A percentile compares a stretch with the other conserved stretches of the same genome.
phyloP scores from a whole-genome alignment of 208 protist species.

The Acanthamoeba sp. region DNA sequence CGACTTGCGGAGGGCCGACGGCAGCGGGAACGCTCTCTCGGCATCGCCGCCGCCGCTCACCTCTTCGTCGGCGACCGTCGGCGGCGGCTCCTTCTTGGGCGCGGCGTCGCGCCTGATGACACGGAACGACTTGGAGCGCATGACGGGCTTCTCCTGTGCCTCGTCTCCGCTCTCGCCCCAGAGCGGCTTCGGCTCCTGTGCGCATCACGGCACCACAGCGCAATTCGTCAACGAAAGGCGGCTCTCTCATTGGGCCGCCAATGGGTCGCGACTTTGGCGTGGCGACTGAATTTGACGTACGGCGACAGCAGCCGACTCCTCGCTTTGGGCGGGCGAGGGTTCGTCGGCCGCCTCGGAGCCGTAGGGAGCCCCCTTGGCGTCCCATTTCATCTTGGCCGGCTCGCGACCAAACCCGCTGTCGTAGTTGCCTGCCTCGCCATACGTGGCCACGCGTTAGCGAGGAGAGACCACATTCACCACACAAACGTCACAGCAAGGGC shows the following conservation, averaged over 20 bases:
- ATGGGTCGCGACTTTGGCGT: too few species aligned
- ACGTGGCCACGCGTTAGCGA: neutral
- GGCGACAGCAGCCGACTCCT: too few species aligned
- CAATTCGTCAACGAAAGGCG: too few species aligned
- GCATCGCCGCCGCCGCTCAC: neutral
- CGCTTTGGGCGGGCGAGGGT: neutral
- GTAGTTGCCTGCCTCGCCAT: conserved; percentile 5
- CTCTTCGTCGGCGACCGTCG: neutral
- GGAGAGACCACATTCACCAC: neutral
- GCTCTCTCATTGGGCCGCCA: too few species aligned
- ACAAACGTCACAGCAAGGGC: neutral
- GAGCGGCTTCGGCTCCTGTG: neutral
- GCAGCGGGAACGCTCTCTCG: neutral
- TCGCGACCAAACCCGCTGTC: conserved; percentile 55
- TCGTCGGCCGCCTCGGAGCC: neutral
- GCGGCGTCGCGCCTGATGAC: conserved; percentile 25
- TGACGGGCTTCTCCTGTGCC: neutral
- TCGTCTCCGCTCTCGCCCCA: neutral
- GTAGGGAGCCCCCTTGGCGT: conserved; percentile 4
- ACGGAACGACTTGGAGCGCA: conserved; percentile 15
- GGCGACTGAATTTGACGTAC: too few species aligned
- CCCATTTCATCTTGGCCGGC: conserved; percentile 63
- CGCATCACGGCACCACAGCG: too few species aligned
- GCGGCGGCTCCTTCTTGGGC: neutral
- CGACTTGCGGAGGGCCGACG: conserved; percentile 5